Base-by-base conservation (phyloP, 2,329 filamentous ascomycete genomes). In the Apiospora sp. region DNA sequence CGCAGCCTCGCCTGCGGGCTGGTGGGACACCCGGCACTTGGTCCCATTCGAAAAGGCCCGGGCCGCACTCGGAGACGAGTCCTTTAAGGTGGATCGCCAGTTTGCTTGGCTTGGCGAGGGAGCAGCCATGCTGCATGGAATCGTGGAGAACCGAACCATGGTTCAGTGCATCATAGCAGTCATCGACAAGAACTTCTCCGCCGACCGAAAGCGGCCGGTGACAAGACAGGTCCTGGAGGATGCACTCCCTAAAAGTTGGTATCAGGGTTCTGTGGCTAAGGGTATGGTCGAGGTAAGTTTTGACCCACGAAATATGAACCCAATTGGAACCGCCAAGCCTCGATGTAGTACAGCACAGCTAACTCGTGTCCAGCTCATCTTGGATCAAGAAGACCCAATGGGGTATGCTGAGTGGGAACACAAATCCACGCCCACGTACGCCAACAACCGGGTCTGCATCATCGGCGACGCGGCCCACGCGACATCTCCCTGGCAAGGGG, bases 401-500 rank as follows among this genome's bases (percentile, higher is more conserved):
- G 73, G 71, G 5, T 75, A 74, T 54, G 74, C 74, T n/a, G 48
- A 73, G 41, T 75, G 74, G 73, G 74, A 75, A 67, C 74, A 75
- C 30, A 75, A 74, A 30, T 68, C 70, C 8, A 74, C 74, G 13
- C 70, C 69, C 22, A 75, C 71, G 4, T 75, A 58, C 34, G 54
- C 51, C 12, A 71, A 64, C 12, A 71, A 70, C 16, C 70, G 41
- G 24, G 71, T 72, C 8, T 74, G 69, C 24, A 71, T 75, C 19
- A 68, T 68, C 46, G 73, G 73, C 22, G 74, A 75, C 44, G 74
- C 74, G 1, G 74, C 74, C 24, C 73, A 75, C 22, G 74, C 74
- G 4, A 73, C 70, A 4, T 71, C 73, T 1, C 74, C 74, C 16
- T 75, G 73, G 74, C 74, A 75, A 48, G 74, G 74, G 12, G 73